Evolutionary conservation across 768 basidiomycete species (phyloP).

Genomic region (Mycena galericulata): DNA sequence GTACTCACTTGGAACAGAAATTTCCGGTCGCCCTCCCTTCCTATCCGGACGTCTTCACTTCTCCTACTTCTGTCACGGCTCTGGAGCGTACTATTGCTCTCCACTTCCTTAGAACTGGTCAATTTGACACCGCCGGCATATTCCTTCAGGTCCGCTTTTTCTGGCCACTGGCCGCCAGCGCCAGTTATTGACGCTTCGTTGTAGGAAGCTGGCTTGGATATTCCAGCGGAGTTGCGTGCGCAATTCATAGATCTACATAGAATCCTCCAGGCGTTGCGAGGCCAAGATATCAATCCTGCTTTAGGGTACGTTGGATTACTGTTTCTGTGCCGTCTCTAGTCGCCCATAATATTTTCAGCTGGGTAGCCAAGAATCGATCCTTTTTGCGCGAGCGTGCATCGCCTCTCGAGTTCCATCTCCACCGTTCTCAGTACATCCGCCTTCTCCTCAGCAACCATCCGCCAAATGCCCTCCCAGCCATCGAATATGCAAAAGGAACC

Average conservation of each 20-base stretch:
- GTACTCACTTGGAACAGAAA: slow-evolving; percentile 56
- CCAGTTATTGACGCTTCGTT: slow-evolving; percentile 15
- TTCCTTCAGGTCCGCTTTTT: slow-evolving; percentile 72
- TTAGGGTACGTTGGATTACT: slow-evolving; percentile 72
- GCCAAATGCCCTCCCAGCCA: slow-evolving; percentile 67
- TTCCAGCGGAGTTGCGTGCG: slow-evolving; percentile 60
- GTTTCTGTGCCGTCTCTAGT: background rate
- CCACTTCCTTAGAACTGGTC: slow-evolving; percentile 85
- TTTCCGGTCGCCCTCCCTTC: slow-evolving; percentile 71
- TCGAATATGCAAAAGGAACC: slow-evolving; percentile 79
- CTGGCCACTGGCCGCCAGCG: too few species aligned
- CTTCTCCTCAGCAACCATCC: slow-evolving; percentile 75
- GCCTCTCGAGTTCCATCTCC: slow-evolving; percentile 88
- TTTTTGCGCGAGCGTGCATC: slow-evolving; percentile 81
- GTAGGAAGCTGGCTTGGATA: slow-evolving; percentile 76
- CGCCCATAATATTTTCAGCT: slow-evolving; percentile 61
- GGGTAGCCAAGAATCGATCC: slow-evolving; percentile 74
- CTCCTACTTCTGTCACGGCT: slow-evolving; percentile 66
- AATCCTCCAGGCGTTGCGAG: slow-evolving; percentile 75
- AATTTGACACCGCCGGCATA: slow-evolving; percentile 80
- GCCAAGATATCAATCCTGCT: slow-evolving; percentile 78
- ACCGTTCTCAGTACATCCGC: slow-evolving; percentile 90
- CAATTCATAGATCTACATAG: slow-evolving; percentile 79
- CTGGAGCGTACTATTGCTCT: slow-evolving; percentile 78
- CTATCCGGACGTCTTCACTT: slow-evolving; percentile 75